Conservation (phyloP, 495 filamentous ascomycete species). For the Alectoria sarmentosa region DNA sequence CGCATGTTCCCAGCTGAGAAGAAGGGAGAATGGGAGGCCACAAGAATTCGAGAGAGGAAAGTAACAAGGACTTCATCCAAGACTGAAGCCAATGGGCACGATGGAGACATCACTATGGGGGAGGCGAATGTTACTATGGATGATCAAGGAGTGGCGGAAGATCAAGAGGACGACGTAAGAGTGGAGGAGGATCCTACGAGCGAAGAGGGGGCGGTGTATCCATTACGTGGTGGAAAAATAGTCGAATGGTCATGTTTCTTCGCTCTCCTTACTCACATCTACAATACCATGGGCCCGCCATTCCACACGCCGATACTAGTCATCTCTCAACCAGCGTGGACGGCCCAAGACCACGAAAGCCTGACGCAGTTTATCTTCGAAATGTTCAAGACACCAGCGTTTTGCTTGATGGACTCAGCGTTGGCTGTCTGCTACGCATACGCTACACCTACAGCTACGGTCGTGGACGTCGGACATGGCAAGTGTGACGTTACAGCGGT, state of each 20-base stretch:
- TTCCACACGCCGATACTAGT: conserved; percentile 93
- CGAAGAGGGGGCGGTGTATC: conserved; percentile 83
- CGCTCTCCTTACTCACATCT: conserved; percentile 79
- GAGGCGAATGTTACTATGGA: conserved; percentile 29
- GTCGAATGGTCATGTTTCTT: conserved; percentile 86
- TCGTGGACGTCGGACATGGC: conserved; percentile 82
- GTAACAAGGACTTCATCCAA: conserved; percentile 24
- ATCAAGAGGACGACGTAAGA: conserved; percentile 41
- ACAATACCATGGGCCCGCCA: conserved; percentile 76
- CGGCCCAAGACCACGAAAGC: conserved; percentile 68
- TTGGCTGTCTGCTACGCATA: conserved; percentile 79
- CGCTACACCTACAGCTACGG: conserved; percentile 63
- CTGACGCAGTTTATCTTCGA: conserved; percentile 93
- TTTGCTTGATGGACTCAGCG: conserved; percentile 79
- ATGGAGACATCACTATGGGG: conserved; percentile 44
- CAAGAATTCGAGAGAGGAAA: conserved; percentile 64
- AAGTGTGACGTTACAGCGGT: conserved; percentile 91
- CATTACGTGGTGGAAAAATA: conserved; percentile 76
- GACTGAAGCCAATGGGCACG: conserved; percentile 32
- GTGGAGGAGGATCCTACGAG: conserved; percentile 85
- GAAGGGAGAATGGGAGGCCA: conserved; percentile 73
- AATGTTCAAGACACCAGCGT: conserved; percentile 87
- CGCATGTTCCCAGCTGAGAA: conserved; percentile 88
- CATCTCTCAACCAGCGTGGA: conserved; percentile 81
- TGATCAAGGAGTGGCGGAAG: conserved; percentile 14